Base-by-base conservation (phyloP, 192 early-diverging fungal genomes). In the Coemansia sp. region DNA sequence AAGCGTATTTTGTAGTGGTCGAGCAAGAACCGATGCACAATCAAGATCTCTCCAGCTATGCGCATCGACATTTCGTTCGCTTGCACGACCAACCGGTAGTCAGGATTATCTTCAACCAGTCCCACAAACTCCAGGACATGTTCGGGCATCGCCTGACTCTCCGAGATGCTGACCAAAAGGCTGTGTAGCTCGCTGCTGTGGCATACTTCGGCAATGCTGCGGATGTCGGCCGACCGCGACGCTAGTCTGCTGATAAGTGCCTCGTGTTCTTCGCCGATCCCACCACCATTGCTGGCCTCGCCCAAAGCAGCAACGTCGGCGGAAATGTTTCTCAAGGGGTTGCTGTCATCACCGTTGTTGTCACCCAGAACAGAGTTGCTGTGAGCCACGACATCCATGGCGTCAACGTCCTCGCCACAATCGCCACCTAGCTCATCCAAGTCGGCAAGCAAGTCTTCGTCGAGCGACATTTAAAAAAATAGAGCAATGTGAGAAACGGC, bases 1-100 rank as follows among this genome's bases (percentile, higher is more conserved):
- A 99, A 97, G 34, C 89, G 87, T 45, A 84, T 69, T 31, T 87
- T 89, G 77, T 96, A 99, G 59, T 93, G 91, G 75, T 99, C 95
- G n/a, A 76, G 35, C 48, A 76, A 34, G 50, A 73, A 76, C 35
- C 95, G 92, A 64, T 97, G 92, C 10, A 96, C 90, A 28, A 90
- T 77, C 41, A 93, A 77, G 31, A 96, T 88, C 73, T 99, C 97
- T 64, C 88, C 90, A 39, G 94, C 93, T 48, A 99, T 90, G 16
- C 92, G 90, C 31, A 89, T 87, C 7, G 88, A 90, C 55, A 95
- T 80, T 38, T 89, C 86, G 70, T 96, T 99, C 9, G 95, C 91
- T 42, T 85, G 84, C 23, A 96, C 87, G 65, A 97, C 91, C 18
- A 93, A 71, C 67, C 79, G 72, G 76, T 99, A 96, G 71, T 96